These are phyloP conservation scores for Eugenia klotzschiana DNA, from an alignment of 441 rosid species.

Conservation along the genomic window DNA sequence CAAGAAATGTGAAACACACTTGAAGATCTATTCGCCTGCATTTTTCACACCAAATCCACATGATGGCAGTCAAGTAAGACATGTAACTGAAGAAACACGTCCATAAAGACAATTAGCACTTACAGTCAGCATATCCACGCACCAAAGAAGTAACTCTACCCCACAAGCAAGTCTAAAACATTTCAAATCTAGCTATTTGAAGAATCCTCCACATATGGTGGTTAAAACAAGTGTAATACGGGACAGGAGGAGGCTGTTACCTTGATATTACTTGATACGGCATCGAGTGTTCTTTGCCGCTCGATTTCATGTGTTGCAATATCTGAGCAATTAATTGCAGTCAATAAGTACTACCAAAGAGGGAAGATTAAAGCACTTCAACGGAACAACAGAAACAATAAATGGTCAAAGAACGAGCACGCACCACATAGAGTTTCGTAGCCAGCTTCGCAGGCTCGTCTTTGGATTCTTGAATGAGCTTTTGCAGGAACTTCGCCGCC, in stretches of 20 bases:
- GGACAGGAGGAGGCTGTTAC: constrained; percentile 16
- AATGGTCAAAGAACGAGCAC: constrained; percentile 11
- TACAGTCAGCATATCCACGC: not conserved
- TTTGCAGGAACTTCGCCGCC: constrained; percentile 99
- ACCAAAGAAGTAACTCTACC: not conserved
- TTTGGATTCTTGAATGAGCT: constrained; percentile 91
- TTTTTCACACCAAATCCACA: not conserved
- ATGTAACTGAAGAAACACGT: not conserved
- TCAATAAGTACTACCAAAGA: constrained; percentile 2
- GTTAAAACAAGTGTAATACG: not conserved
- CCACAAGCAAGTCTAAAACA: not conserved
- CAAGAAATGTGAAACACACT: not conserved
- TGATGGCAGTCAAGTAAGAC: not conserved
- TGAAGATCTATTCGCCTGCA: not conserved
- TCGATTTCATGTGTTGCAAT: constrained; percentile 91
- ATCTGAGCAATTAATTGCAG: constrained; percentile 29
- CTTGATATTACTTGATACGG: constrained; percentile 99
- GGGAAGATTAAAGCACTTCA: not conserved
- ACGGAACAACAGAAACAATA: not conserved
- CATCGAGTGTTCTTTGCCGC: constrained; percentile 98
- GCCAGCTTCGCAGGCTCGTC: constrained; percentile 96
- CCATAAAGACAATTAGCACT: not conserved
- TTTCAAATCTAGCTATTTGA: not conserved
- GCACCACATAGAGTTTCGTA: constrained; percentile 88
- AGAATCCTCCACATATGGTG: not conserved